Evolutionary conservation across 495 filamentous ascomycete genomes (phyloP), one percentile per base, ranked within the genome.

Genomic region (Choiromyces venosus): DNA sequence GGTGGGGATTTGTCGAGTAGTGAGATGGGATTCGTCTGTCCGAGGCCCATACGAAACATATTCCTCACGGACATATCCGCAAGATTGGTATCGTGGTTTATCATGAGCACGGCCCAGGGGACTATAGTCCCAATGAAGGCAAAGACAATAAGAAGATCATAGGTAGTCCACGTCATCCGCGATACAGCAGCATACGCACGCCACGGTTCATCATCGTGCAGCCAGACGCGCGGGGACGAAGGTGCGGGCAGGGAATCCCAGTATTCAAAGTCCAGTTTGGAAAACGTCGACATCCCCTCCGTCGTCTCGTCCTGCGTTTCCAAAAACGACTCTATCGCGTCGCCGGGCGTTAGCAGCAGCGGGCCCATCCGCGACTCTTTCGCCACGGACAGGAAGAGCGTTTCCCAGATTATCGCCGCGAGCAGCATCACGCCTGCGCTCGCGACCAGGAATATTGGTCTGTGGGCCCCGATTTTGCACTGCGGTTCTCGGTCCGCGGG

Each of bases 281-380:
- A 70, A 37, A 65, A 65, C 8, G 71, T n/a, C 18, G 44, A 64
- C 66, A 70, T 74, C 4, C 66, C 67, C n/a, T 65, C 69, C 16
- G 74, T 76, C n/a, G 36, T 35, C 14, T 33, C 18, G 61, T 76
- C 71, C 40, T 37, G 70, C 3, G 35, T 25, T 40, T 19, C 37
- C 25, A 76, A n/a, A 66, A 76, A 73, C 0, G 39, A 25, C 25
- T 65, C 18, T 19, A 78, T 73, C n/a, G 70, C 74, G 64, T 73
- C 70, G 2, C 70, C 39, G 21, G 39, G 10, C 19, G 76, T 78
- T 10, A 78, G 36, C 29, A 76, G 70, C 21, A 39, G 70, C 16
- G 42, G 37, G 52, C 10, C 25, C 10, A 61, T 16, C 12, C 25
- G 52, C 10, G 52, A 33, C 36, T 61, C 44, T 10, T 44, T 35